phyloP scores from a whole-genome alignment of 306 rosid species.

The Lathyrus tuberosus region DNA sequence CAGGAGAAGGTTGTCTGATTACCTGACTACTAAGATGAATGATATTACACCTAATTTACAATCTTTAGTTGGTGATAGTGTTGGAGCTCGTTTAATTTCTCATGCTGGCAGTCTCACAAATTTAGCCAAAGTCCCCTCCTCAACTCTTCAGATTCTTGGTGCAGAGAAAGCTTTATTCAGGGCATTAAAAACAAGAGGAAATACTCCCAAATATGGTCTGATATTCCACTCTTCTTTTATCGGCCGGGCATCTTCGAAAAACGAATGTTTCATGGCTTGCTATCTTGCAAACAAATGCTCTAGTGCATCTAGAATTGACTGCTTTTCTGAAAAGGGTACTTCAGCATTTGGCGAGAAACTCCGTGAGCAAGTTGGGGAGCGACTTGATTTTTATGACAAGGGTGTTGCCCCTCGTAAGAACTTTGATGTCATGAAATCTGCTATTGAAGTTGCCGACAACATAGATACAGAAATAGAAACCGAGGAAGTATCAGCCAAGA shows the following conservation, averaged over 20 bases:
- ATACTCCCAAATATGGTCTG: slow-evolving; percentile 93
- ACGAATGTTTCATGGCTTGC: slow-evolving; percentile 98
- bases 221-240: slow-evolving; percentile 97
- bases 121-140: too few relatives aligned
- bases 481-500: too few relatives aligned
- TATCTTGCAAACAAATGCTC: slow-evolving; percentile 98
- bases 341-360: slow-evolving; percentile 85
- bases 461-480: too few relatives aligned
- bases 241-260: slow-evolving; percentile 89
- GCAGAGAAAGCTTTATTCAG: too few relatives aligned
- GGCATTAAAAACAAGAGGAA: slow-evolving; percentile 94
- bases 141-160: too few relatives aligned
- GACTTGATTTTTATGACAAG: slow-evolving; percentile 99
- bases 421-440: slow-evolving; percentile 94
- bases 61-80: too few relatives aligned
- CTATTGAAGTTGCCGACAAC: slow-evolving; percentile 62
- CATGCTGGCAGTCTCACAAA: too few relatives aligned
- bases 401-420: slow-evolving; percentile 98
- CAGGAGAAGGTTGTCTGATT: too few relatives aligned
- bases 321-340: slow-evolving; percentile 74
- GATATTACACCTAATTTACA: too few relatives aligned
- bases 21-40: too few relatives aligned
- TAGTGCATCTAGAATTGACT: slow-evolving; percentile 95
- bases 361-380: slow-evolving; percentile 97
- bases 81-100: too few relatives aligned